A percentile compares a stretch with the other conserved stretches of the same genome.
These are phyloP conservation scores for Blastobotrys capitulatus DNA, from an alignment of 1,139 yeast species.

Conservation along the genomic window DNA sequence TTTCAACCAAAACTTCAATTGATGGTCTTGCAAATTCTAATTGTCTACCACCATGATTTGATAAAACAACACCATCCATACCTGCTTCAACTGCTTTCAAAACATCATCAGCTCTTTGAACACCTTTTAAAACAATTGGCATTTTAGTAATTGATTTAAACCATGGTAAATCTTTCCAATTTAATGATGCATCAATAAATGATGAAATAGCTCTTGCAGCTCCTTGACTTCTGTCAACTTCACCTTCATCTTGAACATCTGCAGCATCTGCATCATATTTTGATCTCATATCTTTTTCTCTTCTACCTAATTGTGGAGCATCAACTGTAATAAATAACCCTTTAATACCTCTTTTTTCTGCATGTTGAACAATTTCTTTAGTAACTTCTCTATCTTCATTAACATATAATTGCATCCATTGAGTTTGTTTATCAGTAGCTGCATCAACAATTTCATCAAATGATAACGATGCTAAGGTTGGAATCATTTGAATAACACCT, in stretches of 20 bases:
- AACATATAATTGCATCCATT: constrained; percentile 90
- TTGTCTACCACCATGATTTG: constrained; percentile 80
- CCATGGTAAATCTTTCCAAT: constrained; percentile 61
- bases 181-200: constrained; percentile 76
- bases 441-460: constrained; percentile 52
- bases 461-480: constrained; percentile 50
- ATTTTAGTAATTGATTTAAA: constrained; percentile 51
- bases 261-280: constrained; percentile 64
- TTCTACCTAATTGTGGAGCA: constrained; percentile 91
- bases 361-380: constrained; percentile 55
- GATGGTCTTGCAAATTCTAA: constrained; percentile 66
- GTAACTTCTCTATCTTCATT: constrained; percentile 65
- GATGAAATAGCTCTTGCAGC: constrained; percentile 83
- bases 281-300: constrained; percentile 61
- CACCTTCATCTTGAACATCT: constrained; percentile 37
- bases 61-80: constrained; percentile 59
- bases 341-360: constrained; percentile 68
- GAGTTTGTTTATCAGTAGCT: constrained; percentile 49
- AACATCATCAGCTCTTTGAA: constrained; percentile 65
- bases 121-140: constrained; percentile 66
- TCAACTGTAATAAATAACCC: constrained; percentile 87
- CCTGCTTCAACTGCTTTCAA: constrained; percentile 57
- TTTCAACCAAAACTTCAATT: constrained; percentile 60
- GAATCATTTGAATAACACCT: constrained; percentile 51
- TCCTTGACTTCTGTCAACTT: constrained; percentile 66